These are phyloP conservation scores for Mucor indicus DNA, from an alignment of 371 early-diverging fungal species.

Conservation along the genomic window DNA sequence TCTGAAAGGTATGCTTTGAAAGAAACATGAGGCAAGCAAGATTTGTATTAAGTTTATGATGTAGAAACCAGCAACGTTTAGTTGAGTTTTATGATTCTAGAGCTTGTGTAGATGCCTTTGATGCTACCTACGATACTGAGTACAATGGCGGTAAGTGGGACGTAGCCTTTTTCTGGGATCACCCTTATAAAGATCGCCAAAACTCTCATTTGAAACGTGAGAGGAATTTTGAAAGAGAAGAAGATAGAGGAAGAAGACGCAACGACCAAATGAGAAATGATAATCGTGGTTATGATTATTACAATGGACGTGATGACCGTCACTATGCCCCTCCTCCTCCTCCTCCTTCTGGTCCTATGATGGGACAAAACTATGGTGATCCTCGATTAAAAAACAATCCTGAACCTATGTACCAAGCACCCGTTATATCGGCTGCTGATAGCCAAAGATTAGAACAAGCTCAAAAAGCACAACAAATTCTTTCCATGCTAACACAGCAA, in stretches of 20 bases:
- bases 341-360: background rate
- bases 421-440: background rate
- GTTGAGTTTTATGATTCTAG: constrained; percentile 58
- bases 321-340: constrained; percentile 1
- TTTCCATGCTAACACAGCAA: constrained; percentile 14
- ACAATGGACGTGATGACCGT: constrained; percentile 1
- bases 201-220: constrained; percentile 8
- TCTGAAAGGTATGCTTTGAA: constrained; percentile 9
- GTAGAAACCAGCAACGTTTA: constrained; percentile 44
- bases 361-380: background rate
- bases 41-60: background rate
- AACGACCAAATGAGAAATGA: background rate
- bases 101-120: constrained; percentile 42
- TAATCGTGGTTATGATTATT: constrained; percentile 9
- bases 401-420: background rate
- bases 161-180: constrained; percentile 53
- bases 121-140: constrained; percentile 25
- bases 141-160: constrained; percentile 48
- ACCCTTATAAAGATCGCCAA: constrained; percentile 37
- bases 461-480: constrained; percentile 28
- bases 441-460: constrained; percentile 25
- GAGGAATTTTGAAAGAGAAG: constrained; percentile 11
- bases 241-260: background rate
- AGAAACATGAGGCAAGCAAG: background rate
- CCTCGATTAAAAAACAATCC: constrained; percentile 14